phyloP scores from a whole-genome alignment of 495 filamentous ascomycete species.

The Cryomyces minteri region DNA sequence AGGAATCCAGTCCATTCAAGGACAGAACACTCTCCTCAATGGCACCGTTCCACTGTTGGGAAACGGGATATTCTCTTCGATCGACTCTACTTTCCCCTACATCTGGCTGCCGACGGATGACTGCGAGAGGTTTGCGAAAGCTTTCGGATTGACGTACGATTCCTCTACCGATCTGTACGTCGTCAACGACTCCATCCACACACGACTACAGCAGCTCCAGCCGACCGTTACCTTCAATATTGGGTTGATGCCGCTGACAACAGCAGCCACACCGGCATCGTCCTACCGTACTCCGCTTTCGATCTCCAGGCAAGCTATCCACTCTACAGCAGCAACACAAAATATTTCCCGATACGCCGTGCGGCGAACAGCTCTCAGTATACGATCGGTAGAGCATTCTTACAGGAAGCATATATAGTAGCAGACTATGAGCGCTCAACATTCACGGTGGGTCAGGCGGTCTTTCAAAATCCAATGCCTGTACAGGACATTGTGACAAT shows the following conservation, averaged over 20 bases:
- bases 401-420: conserved; percentile 7
- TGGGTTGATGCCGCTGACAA: conserved; percentile 5
- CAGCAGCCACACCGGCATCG: conserved; percentile 1
- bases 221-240: conserved; percentile 18
- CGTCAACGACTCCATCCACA: conserved; percentile 15
- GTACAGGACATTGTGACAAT: too few relatives aligned
- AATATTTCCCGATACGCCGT: conserved; percentile 6
- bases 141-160: conserved; percentile 19
- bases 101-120: conserved; percentile 16
- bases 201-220: conserved; percentile 9
- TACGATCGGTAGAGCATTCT: conserved; percentile 5
- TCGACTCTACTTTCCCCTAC: conserved; percentile 17
- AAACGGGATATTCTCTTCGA: conserved; percentile 6
- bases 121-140: conserved; percentile 16
- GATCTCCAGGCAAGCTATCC: conserved; percentile 6
- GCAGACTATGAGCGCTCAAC: conserved; percentile 2
- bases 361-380: conserved; percentile 7
- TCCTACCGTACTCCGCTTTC: conserved; percentile 6
- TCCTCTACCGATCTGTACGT: conserved; percentile 13
- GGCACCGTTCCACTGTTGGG: conserved; percentile 11
- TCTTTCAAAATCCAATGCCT: too few relatives aligned
- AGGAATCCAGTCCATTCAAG: conserved; percentile 15
- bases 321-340: conserved; percentile 1
- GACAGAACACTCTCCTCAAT: conserved; percentile 6
- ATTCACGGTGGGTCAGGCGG: conserved; percentile 2